Evolutionary conservation across 1,139 yeast species (phyloP), one percentile per base, ranked within the genome.

Genomic region (Eremothecium sinecaudum): DNA sequence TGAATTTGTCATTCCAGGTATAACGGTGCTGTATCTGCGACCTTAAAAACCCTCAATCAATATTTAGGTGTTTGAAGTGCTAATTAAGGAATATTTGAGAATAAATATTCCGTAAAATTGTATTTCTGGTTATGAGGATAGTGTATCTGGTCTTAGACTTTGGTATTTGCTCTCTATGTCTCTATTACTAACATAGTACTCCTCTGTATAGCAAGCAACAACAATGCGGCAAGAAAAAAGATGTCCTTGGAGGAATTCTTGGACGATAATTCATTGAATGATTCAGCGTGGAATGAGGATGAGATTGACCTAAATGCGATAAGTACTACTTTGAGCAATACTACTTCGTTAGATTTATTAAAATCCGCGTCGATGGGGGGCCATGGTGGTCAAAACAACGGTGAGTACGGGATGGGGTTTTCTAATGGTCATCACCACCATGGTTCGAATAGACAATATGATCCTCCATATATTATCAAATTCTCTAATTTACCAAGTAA

Each of bases 391-490:
- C 39, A 30, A 30, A 13, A 28, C 33, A 12, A 34, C 21, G 30
- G 17, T 11, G 10, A 34, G 6, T 32, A 32, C 10, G 34, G 24
- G 8, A 34, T 30, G 4, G 33, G 31, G n/a, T 32, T 18, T 19
- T 11, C 25, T 10, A 34, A 35, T 22, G 31, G 39, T 11, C 24
- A 34, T 20, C 34, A 34, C 13, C 19, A 17, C 32, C 28, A 23
- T 13, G 37, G 38, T 8, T 13, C 35, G 9, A 29, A 21, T 24
- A 32, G 16, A 18, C 39, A 35, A 34, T 40, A 44, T 22, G 56
- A 58, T 0, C 77, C 78, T 1, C 82, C 81, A 3, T 75, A 64
- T 50, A 75, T 75, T 31, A 66, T 72, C 26, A 75, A 75, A 47
- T 56, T 75, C 30, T 51, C 68, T 12, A 69, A 71, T 40, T 54